A percentile compares a stretch with the other conserved stretches of the same genome.
Conservation (phyloP, 495 filamentous ascomycete genomes). For the Penicillium herquei region DNA sequence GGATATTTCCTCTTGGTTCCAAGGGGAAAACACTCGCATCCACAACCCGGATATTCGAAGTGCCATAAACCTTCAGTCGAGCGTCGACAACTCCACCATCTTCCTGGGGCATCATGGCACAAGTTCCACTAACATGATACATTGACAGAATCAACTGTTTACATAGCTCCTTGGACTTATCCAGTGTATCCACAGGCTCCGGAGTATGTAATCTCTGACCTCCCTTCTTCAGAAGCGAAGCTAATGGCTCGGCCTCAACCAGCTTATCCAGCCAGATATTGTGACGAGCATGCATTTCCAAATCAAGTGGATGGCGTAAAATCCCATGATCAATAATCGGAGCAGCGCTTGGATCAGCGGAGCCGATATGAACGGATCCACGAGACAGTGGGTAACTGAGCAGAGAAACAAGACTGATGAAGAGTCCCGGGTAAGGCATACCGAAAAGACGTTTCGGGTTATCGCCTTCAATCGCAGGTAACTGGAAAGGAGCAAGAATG, state of each 20-base stretch:
- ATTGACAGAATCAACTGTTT: constrained; percentile 18
- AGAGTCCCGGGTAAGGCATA: constrained; percentile 25
- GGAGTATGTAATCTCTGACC: constrained; percentile 13
- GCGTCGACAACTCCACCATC: constrained; percentile 53
- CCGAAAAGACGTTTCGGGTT: constrained; percentile 11
- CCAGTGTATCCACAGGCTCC: constrained; percentile 4
- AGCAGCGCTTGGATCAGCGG: constrained; percentile 22
- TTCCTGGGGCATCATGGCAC: constrained; percentile 36
- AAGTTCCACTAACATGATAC: constrained; percentile 33
- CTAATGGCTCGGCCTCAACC: constrained; percentile 39
- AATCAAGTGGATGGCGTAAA: constrained; percentile 44
- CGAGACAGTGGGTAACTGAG: constrained; percentile 52
- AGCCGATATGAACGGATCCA: constrained; percentile 51
- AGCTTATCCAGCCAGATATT: constrained; percentile 45
- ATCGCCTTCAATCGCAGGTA: constrained; percentile 3
- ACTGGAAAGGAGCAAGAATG: constrained; percentile 21
- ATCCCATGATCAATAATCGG: constrained; percentile 48
- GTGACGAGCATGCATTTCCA: constrained; percentile 44
- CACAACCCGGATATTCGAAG: constrained; percentile 49
- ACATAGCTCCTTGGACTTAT: constrained; percentile 9
- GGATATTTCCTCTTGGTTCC: constrained; percentile 47
- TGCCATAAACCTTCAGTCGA: constrained; percentile 46
- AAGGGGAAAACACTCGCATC: constrained; percentile 54
- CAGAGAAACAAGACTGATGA: constrained; percentile 37
- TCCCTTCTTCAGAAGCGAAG: constrained; percentile 31